Conservation (phyloP, 345 rosid species). For the Arabidopsis suecica region DNA sequence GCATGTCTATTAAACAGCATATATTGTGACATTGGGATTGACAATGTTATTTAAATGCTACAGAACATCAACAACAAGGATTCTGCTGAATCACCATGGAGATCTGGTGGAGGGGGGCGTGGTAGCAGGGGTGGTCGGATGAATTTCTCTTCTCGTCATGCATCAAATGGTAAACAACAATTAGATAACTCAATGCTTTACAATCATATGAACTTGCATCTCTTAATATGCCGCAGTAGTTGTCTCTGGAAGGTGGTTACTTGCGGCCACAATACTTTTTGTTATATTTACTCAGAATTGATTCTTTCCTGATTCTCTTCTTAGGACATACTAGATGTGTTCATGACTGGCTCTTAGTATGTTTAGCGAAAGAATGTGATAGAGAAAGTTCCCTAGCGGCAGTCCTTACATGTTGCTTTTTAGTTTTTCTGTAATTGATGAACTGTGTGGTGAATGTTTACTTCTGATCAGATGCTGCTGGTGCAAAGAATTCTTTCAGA, state of each 20-base stretch:
- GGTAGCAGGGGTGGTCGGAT: conserved; percentile 67
- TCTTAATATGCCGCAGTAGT: conserved; percentile 13
- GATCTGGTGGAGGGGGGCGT: conserved; percentile 64
- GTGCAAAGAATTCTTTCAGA: conserved; percentile 63
- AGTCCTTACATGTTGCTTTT: conserved; percentile 25
- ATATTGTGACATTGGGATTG: conserved; percentile 25
- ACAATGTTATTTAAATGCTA: conserved; percentile 22
- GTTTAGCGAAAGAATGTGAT: conserved; percentile 11
- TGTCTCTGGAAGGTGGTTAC: conserved; percentile 19
- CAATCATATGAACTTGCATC: conserved; percentile 8
- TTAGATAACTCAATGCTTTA: conserved; percentile 2
- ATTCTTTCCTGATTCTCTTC: not conserved
- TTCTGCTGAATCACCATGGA: conserved; percentile 73
- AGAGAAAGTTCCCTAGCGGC: conserved; percentile 12
- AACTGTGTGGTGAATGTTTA: conserved; percentile 37
- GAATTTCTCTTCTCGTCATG: conserved; percentile 56
- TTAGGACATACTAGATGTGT: not conserved
- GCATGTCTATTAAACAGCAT: conserved; percentile 5
- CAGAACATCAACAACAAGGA: conserved; percentile 71
- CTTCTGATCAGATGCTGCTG: conserved; percentile 66
- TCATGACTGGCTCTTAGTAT: conserved; percentile 16
- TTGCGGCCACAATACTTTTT: conserved; percentile 22
- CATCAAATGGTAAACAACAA: conserved; percentile 61
- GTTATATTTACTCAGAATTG: conserved; percentile 5
- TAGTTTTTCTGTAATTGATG: conserved; percentile 20